These are phyloP conservation scores for Aspergillus chevalieri DNA, from an alignment of 2,329 filamentous ascomycete species.

Conservation along the genomic window DNA sequence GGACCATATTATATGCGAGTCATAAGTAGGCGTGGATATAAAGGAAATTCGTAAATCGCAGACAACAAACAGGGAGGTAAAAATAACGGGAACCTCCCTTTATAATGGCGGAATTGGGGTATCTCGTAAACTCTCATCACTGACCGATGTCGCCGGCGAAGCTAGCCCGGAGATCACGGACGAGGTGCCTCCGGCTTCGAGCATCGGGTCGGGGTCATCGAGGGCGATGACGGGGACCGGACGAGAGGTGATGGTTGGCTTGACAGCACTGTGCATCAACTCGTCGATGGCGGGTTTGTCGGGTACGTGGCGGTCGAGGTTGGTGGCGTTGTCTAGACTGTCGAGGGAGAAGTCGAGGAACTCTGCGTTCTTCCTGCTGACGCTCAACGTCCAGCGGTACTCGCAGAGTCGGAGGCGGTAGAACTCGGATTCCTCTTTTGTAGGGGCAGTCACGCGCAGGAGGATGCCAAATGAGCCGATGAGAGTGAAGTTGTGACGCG, in stretches of 20 bases:
- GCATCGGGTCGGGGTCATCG: slow-evolving; percentile 23
- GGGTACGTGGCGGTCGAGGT: slow-evolving; percentile 62
- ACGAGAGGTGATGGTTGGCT: slow-evolving; percentile 13
- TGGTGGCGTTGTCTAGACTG: slow-evolving; percentile 67
- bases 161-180: slow-evolving; percentile 34
- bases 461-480: slow-evolving; percentile 91
- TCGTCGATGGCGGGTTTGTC: slow-evolving; percentile 60
- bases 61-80: neutral
- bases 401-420: slow-evolving; percentile 79
- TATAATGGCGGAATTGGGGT: neutral
- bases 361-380: slow-evolving; percentile 66
- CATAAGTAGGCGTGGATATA: neutral
- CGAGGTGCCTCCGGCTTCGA: slow-evolving; percentile 23
- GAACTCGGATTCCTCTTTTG: slow-evolving; percentile 84
- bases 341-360: slow-evolving; percentile 62
- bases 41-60: neutral
- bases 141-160: slow-evolving; percentile 32
- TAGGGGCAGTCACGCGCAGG: slow-evolving; percentile 81
- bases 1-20: neutral
- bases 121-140: slow-evolving; percentile 9
- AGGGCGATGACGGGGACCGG: slow-evolving; percentile 12
- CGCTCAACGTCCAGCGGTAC: slow-evolving; percentile 88
- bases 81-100: neutral
- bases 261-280: slow-evolving; percentile 28
- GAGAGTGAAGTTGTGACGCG: slow-evolving; percentile 71